Conservation (phyloP, 2,329 filamentous ascomycete genomes). For the Penicillium sp. region DNA sequence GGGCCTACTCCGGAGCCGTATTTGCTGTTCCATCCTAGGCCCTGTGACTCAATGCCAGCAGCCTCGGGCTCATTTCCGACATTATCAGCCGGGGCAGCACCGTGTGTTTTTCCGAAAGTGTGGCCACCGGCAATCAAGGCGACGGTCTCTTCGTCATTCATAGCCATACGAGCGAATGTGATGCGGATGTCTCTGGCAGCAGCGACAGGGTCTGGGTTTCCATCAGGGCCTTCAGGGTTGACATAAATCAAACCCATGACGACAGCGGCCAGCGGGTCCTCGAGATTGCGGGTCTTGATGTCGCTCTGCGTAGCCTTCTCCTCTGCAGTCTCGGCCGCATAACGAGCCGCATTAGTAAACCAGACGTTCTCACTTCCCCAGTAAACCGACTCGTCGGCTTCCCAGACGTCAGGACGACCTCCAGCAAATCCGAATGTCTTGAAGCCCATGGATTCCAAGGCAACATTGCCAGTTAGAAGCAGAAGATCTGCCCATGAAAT, state of each 20-base stretch:
- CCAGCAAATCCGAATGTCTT: conserved; percentile 71
- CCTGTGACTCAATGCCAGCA: conserved; percentile 63
- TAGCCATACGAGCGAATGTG: conserved; percentile 76
- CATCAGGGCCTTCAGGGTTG: conserved; percentile 75
- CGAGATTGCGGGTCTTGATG: conserved; percentile 62
- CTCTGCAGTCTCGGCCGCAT: conserved; percentile 50
- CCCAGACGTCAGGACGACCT: conserved; percentile 70
- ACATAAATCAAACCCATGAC: conserved; percentile 81
- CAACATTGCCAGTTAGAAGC: conserved; percentile 71
- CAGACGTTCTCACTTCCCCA: conserved; percentile 75
- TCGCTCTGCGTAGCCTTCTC: conserved; percentile 42
- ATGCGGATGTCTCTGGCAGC: conserved; percentile 69
- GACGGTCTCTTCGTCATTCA: conserved; percentile 80
- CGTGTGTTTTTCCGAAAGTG: conserved; percentile 78
- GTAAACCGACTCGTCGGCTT: conserved; percentile 73
- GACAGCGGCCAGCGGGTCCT: conserved; percentile 64
- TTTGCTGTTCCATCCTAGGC: conserved; percentile 69
- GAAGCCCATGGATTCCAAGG: conserved; percentile 73
- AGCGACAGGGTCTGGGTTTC: conserved; percentile 65
- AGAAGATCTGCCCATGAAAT: conserved; percentile 77
- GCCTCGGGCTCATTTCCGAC: conserved; percentile 67
- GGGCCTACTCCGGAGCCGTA: conserved; percentile 65
- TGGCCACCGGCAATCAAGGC: conserved; percentile 77
- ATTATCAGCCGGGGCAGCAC: conserved; percentile 63
- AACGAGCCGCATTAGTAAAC: conserved; percentile 65